A percentile compares a stretch with the other conserved stretches of the same genome.
phyloP scores from a whole-genome alignment of 345 rosid species.

The Ceriops zippeliana region DNA sequence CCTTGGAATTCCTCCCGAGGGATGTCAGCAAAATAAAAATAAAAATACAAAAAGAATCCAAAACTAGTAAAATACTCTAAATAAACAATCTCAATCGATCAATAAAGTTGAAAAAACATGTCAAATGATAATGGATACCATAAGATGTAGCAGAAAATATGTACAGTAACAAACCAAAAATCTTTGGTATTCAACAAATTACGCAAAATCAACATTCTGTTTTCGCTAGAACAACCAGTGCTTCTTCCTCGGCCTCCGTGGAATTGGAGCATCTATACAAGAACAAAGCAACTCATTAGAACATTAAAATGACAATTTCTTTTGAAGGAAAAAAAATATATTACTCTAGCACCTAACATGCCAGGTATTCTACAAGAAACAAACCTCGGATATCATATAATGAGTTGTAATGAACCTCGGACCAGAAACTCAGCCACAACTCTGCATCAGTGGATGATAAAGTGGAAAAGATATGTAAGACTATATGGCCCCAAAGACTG shows the following conservation, averaged over 20 bases:
- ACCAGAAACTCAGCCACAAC: conserved; percentile 98
- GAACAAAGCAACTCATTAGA: conserved; percentile 9
- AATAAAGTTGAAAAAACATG: too few relatives aligned
- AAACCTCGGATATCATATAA: conserved; percentile 75
- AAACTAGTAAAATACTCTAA: too few relatives aligned
- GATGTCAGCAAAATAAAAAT: too few relatives aligned
- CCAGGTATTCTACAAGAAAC: conserved; percentile 14
- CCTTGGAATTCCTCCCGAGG: too few relatives aligned
- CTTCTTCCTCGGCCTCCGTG: conserved; percentile 73
- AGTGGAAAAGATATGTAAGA: conserved; percentile 1
- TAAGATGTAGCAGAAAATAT: not conserved
- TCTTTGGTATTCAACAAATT: not conserved
- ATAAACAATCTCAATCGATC: too few relatives aligned
- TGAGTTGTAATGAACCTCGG: conserved; percentile 97
- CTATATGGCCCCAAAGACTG: not conserved
- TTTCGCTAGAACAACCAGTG: conserved; percentile 80
- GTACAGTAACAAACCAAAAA: not conserved
- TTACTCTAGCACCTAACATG: conserved; percentile 4
- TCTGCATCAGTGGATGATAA: conserved; percentile 45
- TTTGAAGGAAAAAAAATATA: not conserved
- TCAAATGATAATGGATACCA: too few relatives aligned
- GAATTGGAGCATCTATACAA: conserved; percentile 57
- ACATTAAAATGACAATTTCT: not conserved
- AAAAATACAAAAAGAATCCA: too few relatives aligned
- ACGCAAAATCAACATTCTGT: conserved; percentile 10